These are phyloP conservation scores for Leishmania braziliensis DNA, from an alignment of 208 protist genomes.

Conservation along the genomic window DNA sequence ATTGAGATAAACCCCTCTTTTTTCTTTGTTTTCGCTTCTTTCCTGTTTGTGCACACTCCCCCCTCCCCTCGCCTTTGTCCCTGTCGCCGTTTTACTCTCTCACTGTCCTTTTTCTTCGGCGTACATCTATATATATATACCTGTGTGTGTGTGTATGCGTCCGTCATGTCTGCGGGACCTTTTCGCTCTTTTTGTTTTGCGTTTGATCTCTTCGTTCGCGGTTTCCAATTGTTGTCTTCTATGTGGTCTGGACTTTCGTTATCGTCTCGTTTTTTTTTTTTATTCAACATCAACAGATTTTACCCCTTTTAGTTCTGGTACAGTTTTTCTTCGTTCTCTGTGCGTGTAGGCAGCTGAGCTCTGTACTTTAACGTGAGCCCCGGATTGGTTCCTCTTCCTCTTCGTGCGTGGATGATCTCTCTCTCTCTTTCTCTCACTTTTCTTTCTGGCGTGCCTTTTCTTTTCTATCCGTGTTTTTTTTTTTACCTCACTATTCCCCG, in stretches of 20 bases:
- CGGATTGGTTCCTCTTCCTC: not conserved
- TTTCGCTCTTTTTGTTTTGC: not conserved
- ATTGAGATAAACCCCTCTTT: not conserved
- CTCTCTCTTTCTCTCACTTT: too few relatives aligned
- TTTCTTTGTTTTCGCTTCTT: not conserved
- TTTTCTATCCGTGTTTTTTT: not conserved
- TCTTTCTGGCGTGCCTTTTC: not conserved
- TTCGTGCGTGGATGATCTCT: not conserved
- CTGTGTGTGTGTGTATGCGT: not conserved
- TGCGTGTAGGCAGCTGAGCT: not conserved
- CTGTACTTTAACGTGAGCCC: not conserved
- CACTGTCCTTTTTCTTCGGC: not conserved
- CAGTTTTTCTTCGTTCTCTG: not conserved
- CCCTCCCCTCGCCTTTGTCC: not conserved
- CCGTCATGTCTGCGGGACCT: not conserved
- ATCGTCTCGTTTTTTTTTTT: not conserved
- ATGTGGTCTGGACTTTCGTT: not conserved
- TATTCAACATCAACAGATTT: not conserved
- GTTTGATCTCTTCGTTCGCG: not conserved
- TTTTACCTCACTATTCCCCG: not conserved
- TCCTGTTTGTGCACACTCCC: constrained; percentile 1
- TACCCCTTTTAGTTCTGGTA: not conserved
- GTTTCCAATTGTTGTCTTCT: not conserved
- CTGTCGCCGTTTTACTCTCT: not conserved
- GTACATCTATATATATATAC: constrained; percentile 5